Evolutionary conservation across 2,329 filamentous ascomycete species (phyloP).

Genomic region (Sporothrix curviconia): DNA sequence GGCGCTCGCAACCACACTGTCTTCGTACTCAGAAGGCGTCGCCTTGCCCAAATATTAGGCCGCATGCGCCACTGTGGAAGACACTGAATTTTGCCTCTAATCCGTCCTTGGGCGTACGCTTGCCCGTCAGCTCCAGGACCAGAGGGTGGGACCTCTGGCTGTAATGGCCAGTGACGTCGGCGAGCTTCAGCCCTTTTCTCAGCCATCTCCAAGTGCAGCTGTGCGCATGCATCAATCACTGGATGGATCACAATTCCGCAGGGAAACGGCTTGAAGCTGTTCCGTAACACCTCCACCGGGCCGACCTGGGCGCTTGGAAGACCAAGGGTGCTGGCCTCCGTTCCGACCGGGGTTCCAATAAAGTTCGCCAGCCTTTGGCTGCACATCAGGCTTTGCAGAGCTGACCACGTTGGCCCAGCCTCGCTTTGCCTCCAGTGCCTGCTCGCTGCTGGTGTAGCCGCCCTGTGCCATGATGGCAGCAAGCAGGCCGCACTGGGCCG

Average conservation of each 20-base stretch:
- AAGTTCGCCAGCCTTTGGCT: conserved; percentile 23
- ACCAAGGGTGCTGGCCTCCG: conserved; percentile 7
- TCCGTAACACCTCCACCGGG: conserved; percentile 46
- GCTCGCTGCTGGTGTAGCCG: conserved; percentile 41
- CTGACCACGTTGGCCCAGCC: conserved; percentile 49
- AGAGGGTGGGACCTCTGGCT: conserved; percentile 43
- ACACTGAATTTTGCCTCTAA: conserved; percentile 50
- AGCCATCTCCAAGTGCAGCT: conserved; percentile 35
- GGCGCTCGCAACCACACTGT: conserved; percentile 37
- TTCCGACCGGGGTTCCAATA: neutral
- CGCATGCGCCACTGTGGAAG: conserved; percentile 47
- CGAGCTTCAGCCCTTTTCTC: conserved; percentile 24
- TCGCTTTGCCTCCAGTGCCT: conserved; percentile 44
- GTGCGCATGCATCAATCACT: conserved; percentile 45
- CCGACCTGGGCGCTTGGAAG: conserved; percentile 29
- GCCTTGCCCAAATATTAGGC: conserved; percentile 44
- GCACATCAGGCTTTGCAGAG: conserved; percentile 29
- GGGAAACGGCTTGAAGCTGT: conserved; percentile 51
- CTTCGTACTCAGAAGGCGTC: conserved; percentile 44
- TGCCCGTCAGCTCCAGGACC: conserved; percentile 46
- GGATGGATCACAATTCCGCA: conserved; percentile 53
- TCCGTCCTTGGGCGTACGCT: conserved; percentile 41
- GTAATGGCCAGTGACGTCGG: conserved; percentile 34
- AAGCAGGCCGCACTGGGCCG: conserved; percentile 45
- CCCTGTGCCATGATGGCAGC: conserved; percentile 33